Evolutionary conservation across 768 basidiomycete genomes (phyloP).

Genomic region (Gloeopeniophorella convolvens): DNA sequence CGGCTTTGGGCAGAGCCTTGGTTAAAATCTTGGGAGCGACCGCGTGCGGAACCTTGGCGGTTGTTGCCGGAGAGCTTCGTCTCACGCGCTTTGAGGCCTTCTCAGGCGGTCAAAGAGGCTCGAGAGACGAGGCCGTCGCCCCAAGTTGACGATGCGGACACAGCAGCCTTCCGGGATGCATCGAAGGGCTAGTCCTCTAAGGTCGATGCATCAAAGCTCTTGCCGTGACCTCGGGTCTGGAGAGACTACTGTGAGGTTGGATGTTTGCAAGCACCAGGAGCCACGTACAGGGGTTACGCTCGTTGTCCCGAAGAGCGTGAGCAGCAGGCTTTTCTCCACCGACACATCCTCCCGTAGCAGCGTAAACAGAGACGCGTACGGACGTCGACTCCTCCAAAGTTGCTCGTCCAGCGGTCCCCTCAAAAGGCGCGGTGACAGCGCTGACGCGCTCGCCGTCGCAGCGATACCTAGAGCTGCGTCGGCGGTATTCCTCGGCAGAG

Average conservation of each 20-base stretch:
- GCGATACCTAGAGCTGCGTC: background rate
- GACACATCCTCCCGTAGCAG: slow-evolving; percentile 8
- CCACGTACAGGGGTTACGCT: background rate
- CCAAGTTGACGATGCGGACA: background rate
- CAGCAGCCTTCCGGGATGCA: background rate
- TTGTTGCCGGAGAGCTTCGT: background rate
- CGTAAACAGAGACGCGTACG: slow-evolving; percentile 1
- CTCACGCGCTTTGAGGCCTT: background rate
- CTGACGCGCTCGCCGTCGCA: background rate
- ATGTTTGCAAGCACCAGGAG: background rate
- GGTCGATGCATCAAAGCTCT: background rate
- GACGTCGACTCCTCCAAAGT: slow-evolving; percentile 15
- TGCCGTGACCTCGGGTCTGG: background rate
- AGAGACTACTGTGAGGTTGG: background rate
- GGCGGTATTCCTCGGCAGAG: background rate
- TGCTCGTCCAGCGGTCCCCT: slow-evolving; percentile 10
- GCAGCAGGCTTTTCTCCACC: background rate
- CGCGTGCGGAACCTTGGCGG: background rate
- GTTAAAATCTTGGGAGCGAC: background rate
- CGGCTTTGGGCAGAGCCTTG: background rate
- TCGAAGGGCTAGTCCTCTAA: background rate
- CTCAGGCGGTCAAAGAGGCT: slow-evolving; percentile 4
- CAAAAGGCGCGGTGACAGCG: background rate
- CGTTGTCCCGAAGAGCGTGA: background rate
- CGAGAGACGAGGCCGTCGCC: slow-evolving; percentile 6